A percentile compares a stretch with the other conserved stretches of the same genome.
Evolutionary conservation across 2,329 filamentous ascomycete genomes (phyloP).

Genomic region (Fusarium secorum): DNA sequence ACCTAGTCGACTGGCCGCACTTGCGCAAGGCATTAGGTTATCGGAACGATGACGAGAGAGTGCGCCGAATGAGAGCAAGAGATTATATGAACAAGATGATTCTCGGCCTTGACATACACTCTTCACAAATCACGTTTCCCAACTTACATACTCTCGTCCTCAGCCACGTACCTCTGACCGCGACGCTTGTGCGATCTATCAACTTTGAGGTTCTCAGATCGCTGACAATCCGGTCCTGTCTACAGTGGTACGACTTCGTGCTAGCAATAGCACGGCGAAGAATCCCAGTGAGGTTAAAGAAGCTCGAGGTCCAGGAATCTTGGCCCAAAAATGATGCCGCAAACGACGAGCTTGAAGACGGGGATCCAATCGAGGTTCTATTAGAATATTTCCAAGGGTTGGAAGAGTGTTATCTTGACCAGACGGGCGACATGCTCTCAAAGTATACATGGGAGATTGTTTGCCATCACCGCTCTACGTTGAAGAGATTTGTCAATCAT

Average conservation of each 20-base stretch:
- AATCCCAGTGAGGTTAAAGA: background rate
- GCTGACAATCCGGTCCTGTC: background rate
- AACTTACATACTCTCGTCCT: background rate
- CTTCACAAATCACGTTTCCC: background rate
- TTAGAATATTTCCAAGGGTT: background rate
- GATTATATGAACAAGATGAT: background rate
- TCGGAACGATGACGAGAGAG: background rate
- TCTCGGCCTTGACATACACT: background rate
- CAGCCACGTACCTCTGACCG: background rate
- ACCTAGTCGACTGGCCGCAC: background rate
- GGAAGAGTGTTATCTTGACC: background rate
- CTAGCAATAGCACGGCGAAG: too few relatives aligned
- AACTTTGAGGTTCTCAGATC: background rate
- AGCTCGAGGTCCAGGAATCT: background rate
- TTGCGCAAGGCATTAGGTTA: background rate
- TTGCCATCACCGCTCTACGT: background rate
- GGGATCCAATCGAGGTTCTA: background rate
- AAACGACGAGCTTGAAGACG: background rate
- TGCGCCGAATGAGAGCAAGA: background rate
- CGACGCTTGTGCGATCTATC: accelerated
- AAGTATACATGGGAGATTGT: background rate
- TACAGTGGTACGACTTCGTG: background rate
- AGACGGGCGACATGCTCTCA: background rate
- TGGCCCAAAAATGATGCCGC: background rate
- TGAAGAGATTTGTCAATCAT: background rate